A percentile compares a stretch with the other conserved stretches of the same genome.
These are phyloP conservation scores for Eremothecium cymbalariae DNA, from an alignment of 1,139 yeast species.

Conservation along the genomic window DNA sequence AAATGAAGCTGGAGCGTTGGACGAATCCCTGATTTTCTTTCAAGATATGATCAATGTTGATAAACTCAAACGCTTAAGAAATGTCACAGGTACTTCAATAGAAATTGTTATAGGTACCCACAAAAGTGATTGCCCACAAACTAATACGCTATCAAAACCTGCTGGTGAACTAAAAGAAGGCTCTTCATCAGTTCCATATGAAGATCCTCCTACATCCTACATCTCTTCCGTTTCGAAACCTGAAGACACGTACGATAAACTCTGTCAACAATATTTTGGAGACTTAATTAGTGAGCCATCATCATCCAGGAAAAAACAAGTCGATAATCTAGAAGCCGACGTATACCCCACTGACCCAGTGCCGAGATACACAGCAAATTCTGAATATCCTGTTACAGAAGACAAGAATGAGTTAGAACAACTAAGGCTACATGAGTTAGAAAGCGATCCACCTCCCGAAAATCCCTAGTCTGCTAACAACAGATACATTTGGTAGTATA, in stretches of 20 bases:
- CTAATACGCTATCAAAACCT: too few species aligned
- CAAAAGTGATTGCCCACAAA: slow-evolving; percentile 34
- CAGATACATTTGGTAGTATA: too few species aligned
- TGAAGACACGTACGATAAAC: too few species aligned
- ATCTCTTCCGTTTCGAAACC: too few species aligned
- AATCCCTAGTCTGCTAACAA: too few species aligned
- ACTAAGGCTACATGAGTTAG: slow-evolving; percentile 28
- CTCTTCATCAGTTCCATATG: too few species aligned
- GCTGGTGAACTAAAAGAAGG: too few species aligned
- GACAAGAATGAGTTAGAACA: slow-evolving; percentile 34
- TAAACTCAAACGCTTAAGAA: slow-evolving; percentile 59
- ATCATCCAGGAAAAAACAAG: too few species aligned
- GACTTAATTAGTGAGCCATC: too few species aligned
- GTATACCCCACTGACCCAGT: slow-evolving; percentile 14
- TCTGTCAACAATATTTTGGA: too few species aligned
- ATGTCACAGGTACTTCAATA: slow-evolving; percentile 68
- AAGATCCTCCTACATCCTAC: too few species aligned
- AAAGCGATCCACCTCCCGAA: slow-evolving; percentile 33
- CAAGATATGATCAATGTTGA: slow-evolving; percentile 66
- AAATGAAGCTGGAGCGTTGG: slow-evolving; percentile 12
- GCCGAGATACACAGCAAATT: slow-evolving; percentile 23
- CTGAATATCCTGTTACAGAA: slow-evolving; percentile 12
- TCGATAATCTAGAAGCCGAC: not conserved
- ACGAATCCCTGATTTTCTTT: slow-evolving; percentile 22
- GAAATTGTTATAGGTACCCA: slow-evolving; percentile 77